Evolutionary conservation across 441 rosid genomes (phyloP).

Genomic region (Gossypium aridum): DNA sequence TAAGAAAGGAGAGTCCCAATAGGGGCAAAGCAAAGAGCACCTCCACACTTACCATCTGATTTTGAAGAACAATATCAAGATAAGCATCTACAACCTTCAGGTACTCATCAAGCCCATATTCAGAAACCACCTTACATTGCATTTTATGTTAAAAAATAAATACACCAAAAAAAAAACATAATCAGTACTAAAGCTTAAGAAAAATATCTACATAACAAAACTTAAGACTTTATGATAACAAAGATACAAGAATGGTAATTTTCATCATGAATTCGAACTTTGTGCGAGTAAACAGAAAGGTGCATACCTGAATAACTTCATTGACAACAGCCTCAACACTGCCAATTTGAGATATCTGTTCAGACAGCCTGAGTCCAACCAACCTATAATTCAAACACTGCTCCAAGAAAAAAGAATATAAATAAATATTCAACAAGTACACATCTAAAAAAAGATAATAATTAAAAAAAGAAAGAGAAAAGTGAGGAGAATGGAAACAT

Average conservation of each 20-base stretch:
- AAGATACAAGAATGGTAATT: neutral
- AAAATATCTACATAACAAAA: neutral
- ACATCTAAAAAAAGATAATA: conserved; percentile 5
- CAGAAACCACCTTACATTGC: conserved; percentile 44
- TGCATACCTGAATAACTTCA: conserved; percentile 61
- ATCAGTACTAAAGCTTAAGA: neutral
- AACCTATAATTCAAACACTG: conserved; percentile 80
- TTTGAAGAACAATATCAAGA: conserved; percentile 69
- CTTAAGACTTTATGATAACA: neutral
- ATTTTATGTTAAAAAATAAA: conserved; percentile 11
- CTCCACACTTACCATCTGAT: conserved; percentile 55
- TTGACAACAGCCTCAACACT: conserved; percentile 35
- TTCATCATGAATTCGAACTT: neutral
- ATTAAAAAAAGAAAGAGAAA: neutral
- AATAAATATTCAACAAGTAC: conserved; percentile 11
- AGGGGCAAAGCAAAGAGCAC: neutral
- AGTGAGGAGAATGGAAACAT: neutral
- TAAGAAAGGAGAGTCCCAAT: neutral
- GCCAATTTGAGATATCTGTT: conserved; percentile 35
- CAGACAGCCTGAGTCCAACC: conserved; percentile 75
- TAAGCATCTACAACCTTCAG: conserved; percentile 76
- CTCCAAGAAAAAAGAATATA: conserved; percentile 12
- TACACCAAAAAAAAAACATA: neutral
- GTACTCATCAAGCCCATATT: conserved; percentile 60
- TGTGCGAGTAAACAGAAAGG: neutral